Percentiles rank a stretch among this genome's conserved stretches.
phyloP scores from a whole-genome alignment of 805 yeast species.

The Saturnispora quitensis region DNA sequence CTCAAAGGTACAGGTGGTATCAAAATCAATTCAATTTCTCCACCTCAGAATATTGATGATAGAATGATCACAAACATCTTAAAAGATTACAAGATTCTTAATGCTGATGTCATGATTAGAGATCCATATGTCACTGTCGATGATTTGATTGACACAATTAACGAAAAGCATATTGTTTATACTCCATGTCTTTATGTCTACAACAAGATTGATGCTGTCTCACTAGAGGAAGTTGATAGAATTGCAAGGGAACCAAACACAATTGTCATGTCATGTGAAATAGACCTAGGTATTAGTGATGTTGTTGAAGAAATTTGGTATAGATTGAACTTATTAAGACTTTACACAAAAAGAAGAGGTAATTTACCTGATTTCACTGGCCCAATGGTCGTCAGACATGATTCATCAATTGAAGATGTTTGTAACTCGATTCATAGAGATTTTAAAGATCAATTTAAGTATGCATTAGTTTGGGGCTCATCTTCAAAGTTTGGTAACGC shows the following conservation, averaged over 20 bases:
- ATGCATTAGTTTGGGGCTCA: constrained; percentile 95
- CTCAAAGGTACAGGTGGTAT: constrained; percentile 87
- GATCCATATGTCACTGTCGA: constrained; percentile 88
- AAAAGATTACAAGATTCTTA: constrained; percentile 83
- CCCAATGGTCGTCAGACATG: constrained; percentile 82
- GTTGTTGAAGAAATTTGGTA: constrained; percentile 92
- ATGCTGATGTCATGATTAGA: constrained; percentile 84
- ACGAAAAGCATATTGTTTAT: constrained; percentile 79
- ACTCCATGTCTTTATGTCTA: constrained; percentile 88
- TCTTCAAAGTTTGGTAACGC: constrained; percentile 75
- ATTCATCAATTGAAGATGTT: constrained; percentile 73
- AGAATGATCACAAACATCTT: constrained; percentile 67
- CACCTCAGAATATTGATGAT: constrained; percentile 76
- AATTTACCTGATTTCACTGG: constrained; percentile 71
- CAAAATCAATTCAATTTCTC: constrained; percentile 68
- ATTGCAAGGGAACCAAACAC: constrained; percentile 90
- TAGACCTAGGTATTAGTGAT: constrained; percentile 79
- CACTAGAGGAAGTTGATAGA: constrained; percentile 87
- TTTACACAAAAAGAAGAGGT: constrained; percentile 86
- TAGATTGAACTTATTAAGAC: constrained; percentile 65
- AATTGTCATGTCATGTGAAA: constrained; percentile 86
- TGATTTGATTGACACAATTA: constrained; percentile 85
- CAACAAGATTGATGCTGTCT: constrained; percentile 92
- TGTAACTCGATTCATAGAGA: constrained; percentile 91
- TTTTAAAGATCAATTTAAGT: constrained; percentile 83